phyloP scores from a whole-genome alignment of 2,329 filamentous ascomycete genomes.

The Ceratocystis huliohia region DNA sequence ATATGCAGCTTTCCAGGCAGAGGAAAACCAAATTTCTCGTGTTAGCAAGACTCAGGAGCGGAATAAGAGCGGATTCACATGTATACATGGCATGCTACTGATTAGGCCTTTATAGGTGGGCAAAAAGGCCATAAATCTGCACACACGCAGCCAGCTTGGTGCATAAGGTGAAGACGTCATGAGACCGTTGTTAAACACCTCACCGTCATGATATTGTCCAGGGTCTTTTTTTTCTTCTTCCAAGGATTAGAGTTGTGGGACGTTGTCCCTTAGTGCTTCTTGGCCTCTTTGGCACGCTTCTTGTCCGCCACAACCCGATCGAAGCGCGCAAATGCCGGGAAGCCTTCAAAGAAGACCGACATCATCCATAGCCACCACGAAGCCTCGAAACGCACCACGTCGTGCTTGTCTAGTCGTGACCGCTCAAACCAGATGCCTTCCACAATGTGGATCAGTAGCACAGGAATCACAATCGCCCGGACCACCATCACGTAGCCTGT shows the following conservation, averaged over 20 bases:
- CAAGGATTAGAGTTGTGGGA: neutral
- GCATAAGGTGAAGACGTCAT: neutral
- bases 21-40: neutral
- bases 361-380: constrained; percentile 45
- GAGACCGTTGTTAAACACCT: neutral
- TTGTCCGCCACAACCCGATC: constrained; percentile 35
- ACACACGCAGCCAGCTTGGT: neutral
- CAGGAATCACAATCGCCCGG: constrained; percentile 42
- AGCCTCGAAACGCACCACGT: constrained; percentile 34
- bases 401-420: constrained; percentile 35
- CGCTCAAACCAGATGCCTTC: constrained; percentile 48
- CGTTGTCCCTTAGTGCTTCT: constrained; percentile 29
- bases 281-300: constrained; percentile 31
- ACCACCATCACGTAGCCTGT: constrained; percentile 46
- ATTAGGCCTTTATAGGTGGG: neutral
- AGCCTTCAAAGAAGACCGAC: constrained; percentile 43
- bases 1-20: neutral
- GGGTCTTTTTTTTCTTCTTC: neutral
- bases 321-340: constrained; percentile 33
- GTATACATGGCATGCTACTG: neutral
- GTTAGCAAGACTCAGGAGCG: neutral
- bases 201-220: neutral
- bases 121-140: neutral
- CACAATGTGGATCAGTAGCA: constrained; percentile 50
- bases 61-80: neutral